phyloP scores from a whole-genome alignment of 805 yeast genomes.

The Wickerhamiella lipophila region DNA sequence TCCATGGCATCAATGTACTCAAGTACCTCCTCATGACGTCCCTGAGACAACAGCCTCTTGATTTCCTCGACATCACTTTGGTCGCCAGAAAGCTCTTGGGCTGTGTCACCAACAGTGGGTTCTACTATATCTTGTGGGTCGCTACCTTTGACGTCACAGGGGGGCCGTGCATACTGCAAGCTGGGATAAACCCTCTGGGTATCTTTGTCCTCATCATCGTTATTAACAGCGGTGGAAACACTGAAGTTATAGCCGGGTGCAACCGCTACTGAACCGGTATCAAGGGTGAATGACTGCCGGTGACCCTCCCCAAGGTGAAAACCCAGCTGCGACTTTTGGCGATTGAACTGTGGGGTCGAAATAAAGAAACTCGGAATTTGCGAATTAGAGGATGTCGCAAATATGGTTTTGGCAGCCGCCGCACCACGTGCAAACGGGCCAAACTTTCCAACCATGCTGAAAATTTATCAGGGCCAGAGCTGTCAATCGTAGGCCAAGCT shows the following conservation, averaged over 20 bases:
- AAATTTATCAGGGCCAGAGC: background rate
- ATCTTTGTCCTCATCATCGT: constrained; percentile 14
- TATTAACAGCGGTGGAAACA: constrained; percentile 2
- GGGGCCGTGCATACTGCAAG: background rate
- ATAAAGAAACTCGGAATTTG: constrained; percentile 31
- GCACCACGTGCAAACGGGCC: constrained; percentile 19
- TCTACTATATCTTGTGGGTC: background rate
- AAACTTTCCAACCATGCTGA: constrained; percentile 4
- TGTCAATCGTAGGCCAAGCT: background rate
- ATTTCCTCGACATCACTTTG: background rate
- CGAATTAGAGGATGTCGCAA: constrained; percentile 25
- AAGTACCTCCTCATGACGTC: constrained; percentile 7
- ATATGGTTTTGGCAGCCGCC: constrained; percentile 30
- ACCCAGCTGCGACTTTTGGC: constrained; percentile 30
- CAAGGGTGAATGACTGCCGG: constrained; percentile 15
- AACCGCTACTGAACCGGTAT: constrained; percentile 7
- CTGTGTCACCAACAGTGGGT: background rate
- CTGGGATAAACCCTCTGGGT: background rate
- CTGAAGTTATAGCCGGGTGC: constrained; percentile 1
- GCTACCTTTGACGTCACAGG: background rate
- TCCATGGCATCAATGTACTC: constrained; percentile 7
- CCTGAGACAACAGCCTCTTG: background rate
- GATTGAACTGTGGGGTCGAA: constrained; percentile 30
- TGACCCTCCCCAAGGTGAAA: constrained; percentile 17
- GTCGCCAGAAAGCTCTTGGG: background rate